Conservation (phyloP, 805 yeast genomes). For the Candida dajiaensis region DNA sequence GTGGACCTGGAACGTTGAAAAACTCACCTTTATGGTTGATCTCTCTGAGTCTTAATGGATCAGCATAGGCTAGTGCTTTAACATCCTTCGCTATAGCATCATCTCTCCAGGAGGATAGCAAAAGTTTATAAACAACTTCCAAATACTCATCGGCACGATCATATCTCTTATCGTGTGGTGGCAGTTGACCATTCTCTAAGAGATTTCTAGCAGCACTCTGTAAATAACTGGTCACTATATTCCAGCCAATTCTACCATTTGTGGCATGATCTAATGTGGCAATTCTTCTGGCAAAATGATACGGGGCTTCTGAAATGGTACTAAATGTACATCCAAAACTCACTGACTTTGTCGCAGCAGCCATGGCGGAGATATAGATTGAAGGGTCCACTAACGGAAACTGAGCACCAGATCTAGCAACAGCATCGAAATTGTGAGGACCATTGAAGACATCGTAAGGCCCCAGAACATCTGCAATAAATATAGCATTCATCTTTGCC, state of each 20-base stretch:
- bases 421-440: constrained; percentile 14
- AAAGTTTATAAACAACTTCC: constrained; percentile 30
- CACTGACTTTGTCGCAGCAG: constrained; percentile 32
- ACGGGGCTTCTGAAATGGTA: constrained; percentile 36
- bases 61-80: constrained; percentile 24
- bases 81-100: constrained; percentile 23
- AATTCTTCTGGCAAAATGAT: constrained; percentile 32
- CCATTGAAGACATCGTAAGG: constrained; percentile 35
- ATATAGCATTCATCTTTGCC: constrained; percentile 33
- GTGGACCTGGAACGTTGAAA: constrained; percentile 37
- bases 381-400: constrained; percentile 35
- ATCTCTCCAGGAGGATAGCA: constrained; percentile 34
- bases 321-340: constrained; percentile 36
- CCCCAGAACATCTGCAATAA: constrained; percentile 37
- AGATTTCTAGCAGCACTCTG: constrained; percentile 34
- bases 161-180: constrained; percentile 34
- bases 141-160: constrained; percentile 33
- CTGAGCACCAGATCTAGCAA: constrained; percentile 23
- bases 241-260: constrained; percentile 39
- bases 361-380: constrained; percentile 34
- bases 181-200: constrained; percentile 27
- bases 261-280: constrained; percentile 37
- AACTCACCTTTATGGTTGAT: constrained; percentile 35
- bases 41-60: constrained; percentile 29
- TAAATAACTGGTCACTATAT: constrained; percentile 34